Conservation (phyloP, 1,139 yeast genomes). For the Sugiyamaella xylanicola region DNA sequence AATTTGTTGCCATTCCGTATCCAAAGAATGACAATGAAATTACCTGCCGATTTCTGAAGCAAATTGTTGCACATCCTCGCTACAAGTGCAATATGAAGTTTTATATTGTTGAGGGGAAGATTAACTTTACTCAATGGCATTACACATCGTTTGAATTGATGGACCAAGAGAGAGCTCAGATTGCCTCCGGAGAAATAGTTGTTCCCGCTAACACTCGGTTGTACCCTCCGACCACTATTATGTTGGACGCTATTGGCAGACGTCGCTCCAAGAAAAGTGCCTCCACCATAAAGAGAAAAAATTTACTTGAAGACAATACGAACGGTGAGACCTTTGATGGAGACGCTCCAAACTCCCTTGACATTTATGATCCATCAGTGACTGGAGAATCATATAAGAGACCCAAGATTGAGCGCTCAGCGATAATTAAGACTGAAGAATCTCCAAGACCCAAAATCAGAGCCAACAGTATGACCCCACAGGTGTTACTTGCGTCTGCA, state of each 20-base stretch:
- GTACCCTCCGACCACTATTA: slow-evolving; percentile 8
- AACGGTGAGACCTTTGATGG: too few species aligned
- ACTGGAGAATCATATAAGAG: too few species aligned
- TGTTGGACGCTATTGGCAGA: slow-evolving; percentile 13
- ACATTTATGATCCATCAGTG: too few species aligned
- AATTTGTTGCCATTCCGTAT: slow-evolving; percentile 29
- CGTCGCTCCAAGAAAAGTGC: slow-evolving; percentile 9
- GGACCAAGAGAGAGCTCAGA: slow-evolving; percentile 27
- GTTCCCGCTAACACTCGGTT: slow-evolving; percentile 4
- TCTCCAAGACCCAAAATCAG: too few species aligned
- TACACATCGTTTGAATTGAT: slow-evolving; percentile 28
- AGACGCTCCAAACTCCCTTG: too few species aligned
- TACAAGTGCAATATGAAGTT: slow-evolving; percentile 33
- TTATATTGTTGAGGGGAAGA: slow-evolving; percentile 28
- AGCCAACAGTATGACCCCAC: too few species aligned
- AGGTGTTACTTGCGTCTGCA: too few species aligned
- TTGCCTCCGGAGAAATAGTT: slow-evolving; percentile 20
- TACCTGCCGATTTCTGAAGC: slow-evolving; percentile 30
- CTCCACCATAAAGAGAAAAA: not conserved
- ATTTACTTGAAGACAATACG: not conserved
- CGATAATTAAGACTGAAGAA: too few species aligned
- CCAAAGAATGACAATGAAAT: slow-evolving; percentile 24
- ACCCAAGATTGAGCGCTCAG: too few species aligned
- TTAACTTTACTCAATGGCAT: slow-evolving; percentile 23
- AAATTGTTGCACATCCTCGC: slow-evolving; percentile 34